These are phyloP conservation scores for Kalmanozyma brasiliensis DNA, from an alignment of 1,284 basidiomycete species.

Conservation along the genomic window DNA sequence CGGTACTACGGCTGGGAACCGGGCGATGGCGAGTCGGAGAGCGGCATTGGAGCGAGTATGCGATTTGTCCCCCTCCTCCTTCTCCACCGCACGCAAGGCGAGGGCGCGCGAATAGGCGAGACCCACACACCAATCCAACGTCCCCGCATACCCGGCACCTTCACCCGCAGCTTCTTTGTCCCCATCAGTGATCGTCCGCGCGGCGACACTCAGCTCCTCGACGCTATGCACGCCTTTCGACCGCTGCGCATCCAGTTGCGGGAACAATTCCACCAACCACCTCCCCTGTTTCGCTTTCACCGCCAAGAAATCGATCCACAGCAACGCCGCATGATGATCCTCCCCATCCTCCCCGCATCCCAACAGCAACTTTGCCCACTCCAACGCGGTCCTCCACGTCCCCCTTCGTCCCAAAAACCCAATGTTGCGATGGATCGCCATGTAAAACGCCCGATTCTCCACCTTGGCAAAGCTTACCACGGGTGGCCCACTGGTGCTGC, in stretches of 20 bases:
- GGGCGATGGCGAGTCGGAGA: constrained; percentile 55
- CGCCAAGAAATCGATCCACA: constrained; percentile 67
- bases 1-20: constrained; percentile 55
- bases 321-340: constrained; percentile 64
- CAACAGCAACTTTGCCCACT: constrained; percentile 64
- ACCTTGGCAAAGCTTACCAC: constrained; percentile 60
- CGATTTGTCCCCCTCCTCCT: constrained; percentile 51
- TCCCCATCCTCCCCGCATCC: constrained; percentile 53
- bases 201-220: constrained; percentile 36
- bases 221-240: constrained; percentile 20
- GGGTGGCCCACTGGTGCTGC: constrained; percentile 52
- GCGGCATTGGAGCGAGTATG: constrained; percentile 39
- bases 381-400: constrained; percentile 66
- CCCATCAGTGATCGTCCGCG: constrained; percentile 48
- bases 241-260: constrained; percentile 48
- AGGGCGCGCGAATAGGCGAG: constrained; percentile 56
- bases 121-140: constrained; percentile 64
- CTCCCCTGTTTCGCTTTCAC: constrained; percentile 58
- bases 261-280: constrained; percentile 60
- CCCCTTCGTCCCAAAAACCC: constrained; percentile 61
- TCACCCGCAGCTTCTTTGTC: constrained; percentile 46
- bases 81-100: constrained; percentile 54
- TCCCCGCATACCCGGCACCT: constrained; percentile 28
- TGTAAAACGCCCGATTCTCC: constrained; percentile 64
- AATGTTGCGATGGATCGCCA: constrained; percentile 63